phyloP scores from a whole-genome alignment of 805 yeast genomes.

The Brettanomyces naardenensis region DNA sequence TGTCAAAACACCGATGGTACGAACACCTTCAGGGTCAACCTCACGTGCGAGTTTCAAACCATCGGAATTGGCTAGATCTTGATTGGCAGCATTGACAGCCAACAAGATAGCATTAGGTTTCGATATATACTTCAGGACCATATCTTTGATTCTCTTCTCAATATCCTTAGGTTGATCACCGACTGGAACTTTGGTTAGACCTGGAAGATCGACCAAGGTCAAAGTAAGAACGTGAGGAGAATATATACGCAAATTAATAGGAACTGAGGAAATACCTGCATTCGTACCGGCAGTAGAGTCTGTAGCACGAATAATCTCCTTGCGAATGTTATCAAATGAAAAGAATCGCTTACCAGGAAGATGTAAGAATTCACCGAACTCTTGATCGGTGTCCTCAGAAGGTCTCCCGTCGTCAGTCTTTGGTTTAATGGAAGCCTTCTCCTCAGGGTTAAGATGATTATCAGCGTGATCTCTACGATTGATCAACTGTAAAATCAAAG shows the following conservation, averaged over 20 bases:
- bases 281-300: slow-evolving; percentile 75
- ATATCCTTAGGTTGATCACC: slow-evolving; percentile 99
- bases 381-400: slow-evolving; percentile 67
- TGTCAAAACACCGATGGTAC: slow-evolving; percentile 96
- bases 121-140: slow-evolving; percentile 87
- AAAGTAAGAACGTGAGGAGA: slow-evolving; percentile 92
- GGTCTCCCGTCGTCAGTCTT: slow-evolving; percentile 38
- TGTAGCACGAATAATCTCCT: slow-evolving; percentile 87
- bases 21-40: slow-evolving; percentile 92
- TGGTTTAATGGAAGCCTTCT: slow-evolving; percentile 37
- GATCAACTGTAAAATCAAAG: slow-evolving; percentile 73
- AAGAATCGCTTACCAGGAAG: slow-evolving; percentile 80
- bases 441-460: slow-evolving; percentile 19
- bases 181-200: slow-evolving; percentile 95
- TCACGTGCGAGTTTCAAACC: slow-evolving; percentile 95
- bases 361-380: slow-evolving; percentile 98
- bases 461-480: slow-evolving; percentile 43
- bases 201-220: slow-evolving; percentile 94
- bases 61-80: slow-evolving; percentile 95
- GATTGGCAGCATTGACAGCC: slow-evolving; percentile 93
- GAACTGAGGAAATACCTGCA: slow-evolving; percentile 85
- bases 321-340: slow-evolving; percentile 82
- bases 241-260: slow-evolving; percentile 86
- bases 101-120: slow-evolving; percentile 92
- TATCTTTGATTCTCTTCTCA: slow-evolving; percentile 87